Evolutionary conservation across 1,139 yeast species (phyloP).

Genomic region (Candida buenavistaensis): DNA sequence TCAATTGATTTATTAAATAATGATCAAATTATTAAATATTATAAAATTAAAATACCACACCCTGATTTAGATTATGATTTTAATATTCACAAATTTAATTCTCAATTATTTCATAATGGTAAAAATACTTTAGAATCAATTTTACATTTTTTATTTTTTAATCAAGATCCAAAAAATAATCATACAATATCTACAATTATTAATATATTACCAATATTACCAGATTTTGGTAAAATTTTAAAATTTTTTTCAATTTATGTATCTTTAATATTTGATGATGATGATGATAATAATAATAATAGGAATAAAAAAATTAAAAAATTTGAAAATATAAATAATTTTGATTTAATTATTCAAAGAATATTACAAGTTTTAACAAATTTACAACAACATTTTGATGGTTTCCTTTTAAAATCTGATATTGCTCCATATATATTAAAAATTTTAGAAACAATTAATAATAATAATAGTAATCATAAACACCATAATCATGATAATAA

Average conservation of each 20-base stretch:
- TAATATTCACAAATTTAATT: slow-evolving; percentile 29
- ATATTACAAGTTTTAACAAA: slow-evolving; percentile 34
- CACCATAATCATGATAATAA: too few species aligned
- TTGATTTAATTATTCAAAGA: slow-evolving; percentile 39
- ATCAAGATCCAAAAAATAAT: slow-evolving; percentile 17
- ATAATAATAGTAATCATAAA: too few species aligned
- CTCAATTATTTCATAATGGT: slow-evolving; percentile 9
- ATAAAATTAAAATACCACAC: slow-evolving; percentile 48
- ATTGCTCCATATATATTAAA: slow-evolving; percentile 41
- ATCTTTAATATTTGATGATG: slow-evolving; percentile 19
- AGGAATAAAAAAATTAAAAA: too few species aligned
- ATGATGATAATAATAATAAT: too few species aligned
- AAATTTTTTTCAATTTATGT: slow-evolving; percentile 32
- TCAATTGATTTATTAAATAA: slow-evolving; percentile 16
- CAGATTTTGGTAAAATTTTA: slow-evolving; percentile 56
- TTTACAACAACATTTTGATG: slow-evolving; percentile 36
- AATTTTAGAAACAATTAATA: slow-evolving; percentile 30
- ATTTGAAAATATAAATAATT: slow-evolving; percentile 20
- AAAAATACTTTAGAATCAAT: slow-evolving; percentile 59
- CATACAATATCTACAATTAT: slow-evolving; percentile 46
- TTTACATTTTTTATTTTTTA: slow-evolving; percentile 69
- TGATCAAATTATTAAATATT: slow-evolving; percentile 25
- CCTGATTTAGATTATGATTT: slow-evolving; percentile 65
- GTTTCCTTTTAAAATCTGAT: slow-evolving; percentile 40
- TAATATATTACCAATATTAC: slow-evolving; percentile 63